Conservation (phyloP, 2,329 filamentous ascomycete species). For the Hawksworthiomyces lignivorus region DNA sequence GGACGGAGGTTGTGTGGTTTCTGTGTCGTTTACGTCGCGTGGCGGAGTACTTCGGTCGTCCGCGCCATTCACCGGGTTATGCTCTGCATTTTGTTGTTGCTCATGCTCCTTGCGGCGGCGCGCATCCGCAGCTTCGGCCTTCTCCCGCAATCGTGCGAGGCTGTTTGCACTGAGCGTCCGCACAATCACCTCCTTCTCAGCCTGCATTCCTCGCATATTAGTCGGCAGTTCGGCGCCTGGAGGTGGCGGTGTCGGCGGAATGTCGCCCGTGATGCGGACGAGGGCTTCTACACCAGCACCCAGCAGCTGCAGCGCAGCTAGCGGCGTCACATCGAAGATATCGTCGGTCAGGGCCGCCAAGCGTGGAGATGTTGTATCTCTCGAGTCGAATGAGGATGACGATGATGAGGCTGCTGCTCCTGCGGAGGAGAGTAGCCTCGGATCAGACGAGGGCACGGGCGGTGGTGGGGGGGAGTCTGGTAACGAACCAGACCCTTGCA, state of each 20-base stretch:
- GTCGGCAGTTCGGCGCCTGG: slow-evolving; percentile 51
- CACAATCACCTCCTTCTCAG: slow-evolving; percentile 53
- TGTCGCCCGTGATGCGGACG: slow-evolving; percentile 65
- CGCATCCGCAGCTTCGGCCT: slow-evolving; percentile 28
- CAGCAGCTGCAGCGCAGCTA: slow-evolving; percentile 73
- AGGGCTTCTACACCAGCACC: slow-evolving; percentile 63
- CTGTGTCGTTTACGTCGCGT: slow-evolving; percentile 7
- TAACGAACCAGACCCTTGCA: not conserved
- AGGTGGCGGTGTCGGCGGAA: slow-evolving; percentile 71
- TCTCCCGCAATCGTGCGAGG: slow-evolving; percentile 36
- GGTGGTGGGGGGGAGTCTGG: slow-evolving; percentile 28
- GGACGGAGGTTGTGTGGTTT: not conserved
- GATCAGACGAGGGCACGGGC: slow-evolving; percentile 34
- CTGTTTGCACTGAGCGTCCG: slow-evolving; percentile 50
- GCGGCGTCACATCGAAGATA: slow-evolving; percentile 63
- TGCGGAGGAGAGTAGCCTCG: slow-evolving; percentile 18
- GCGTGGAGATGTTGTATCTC: slow-evolving; percentile 10
- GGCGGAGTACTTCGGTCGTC: slow-evolving; percentile 8
- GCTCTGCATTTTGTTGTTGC: not conserved
- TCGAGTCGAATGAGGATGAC: too few relatives aligned
- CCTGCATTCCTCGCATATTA: slow-evolving; percentile 55
- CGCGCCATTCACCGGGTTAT: not conserved
- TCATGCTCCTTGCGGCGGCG: slow-evolving; percentile 1
- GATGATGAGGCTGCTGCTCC: slow-evolving; percentile 6
- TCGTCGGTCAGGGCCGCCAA: slow-evolving; percentile 40